These are phyloP conservation scores for Gentiana straminea DNA, from an alignment of 257 asterid species.

Conservation along the genomic window DNA sequence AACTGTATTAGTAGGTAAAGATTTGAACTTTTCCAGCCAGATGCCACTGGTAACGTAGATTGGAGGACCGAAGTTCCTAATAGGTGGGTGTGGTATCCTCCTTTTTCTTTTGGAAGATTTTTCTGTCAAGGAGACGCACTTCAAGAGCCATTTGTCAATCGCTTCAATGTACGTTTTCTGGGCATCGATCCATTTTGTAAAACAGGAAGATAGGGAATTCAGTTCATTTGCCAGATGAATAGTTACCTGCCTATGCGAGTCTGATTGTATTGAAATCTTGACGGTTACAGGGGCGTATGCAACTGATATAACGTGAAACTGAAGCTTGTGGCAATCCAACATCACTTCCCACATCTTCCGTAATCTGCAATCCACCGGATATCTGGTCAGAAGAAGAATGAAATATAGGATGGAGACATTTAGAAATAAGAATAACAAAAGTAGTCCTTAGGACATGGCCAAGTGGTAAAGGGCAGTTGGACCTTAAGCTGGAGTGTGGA, in stretches of 20 bases:
- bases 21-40: constrained; percentile 58
- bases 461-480: no score
- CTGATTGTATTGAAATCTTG: constrained; percentile 43
- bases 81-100: constrained; percentile 36
- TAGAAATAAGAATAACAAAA: no score
- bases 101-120: constrained; percentile 56
- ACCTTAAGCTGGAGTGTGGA: no score
- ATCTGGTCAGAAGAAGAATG: constrained; percentile 1
- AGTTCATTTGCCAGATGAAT: constrained; percentile 49
- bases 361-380: constrained; percentile 32
- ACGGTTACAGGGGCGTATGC: constrained; percentile 46
- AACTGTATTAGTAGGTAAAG: constrained; percentile 53
- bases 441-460: no score
- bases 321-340: constrained; percentile 79
- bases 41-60: constrained; percentile 63
- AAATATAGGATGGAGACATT: no score
- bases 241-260: constrained; percentile 41
- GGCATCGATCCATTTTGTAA: constrained; percentile 71
- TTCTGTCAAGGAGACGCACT: constrained; percentile 51
- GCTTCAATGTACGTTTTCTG: constrained; percentile 66
- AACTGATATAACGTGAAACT: constrained; percentile 58
- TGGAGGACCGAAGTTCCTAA: constrained; percentile 77
- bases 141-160: constrained; percentile 76
- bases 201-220: constrained; percentile 42
- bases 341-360: constrained; percentile 88